Evolutionary conservation across 352 stramenopile species (phyloP).

Genomic region (Pelagophyceae sp.): DNA sequence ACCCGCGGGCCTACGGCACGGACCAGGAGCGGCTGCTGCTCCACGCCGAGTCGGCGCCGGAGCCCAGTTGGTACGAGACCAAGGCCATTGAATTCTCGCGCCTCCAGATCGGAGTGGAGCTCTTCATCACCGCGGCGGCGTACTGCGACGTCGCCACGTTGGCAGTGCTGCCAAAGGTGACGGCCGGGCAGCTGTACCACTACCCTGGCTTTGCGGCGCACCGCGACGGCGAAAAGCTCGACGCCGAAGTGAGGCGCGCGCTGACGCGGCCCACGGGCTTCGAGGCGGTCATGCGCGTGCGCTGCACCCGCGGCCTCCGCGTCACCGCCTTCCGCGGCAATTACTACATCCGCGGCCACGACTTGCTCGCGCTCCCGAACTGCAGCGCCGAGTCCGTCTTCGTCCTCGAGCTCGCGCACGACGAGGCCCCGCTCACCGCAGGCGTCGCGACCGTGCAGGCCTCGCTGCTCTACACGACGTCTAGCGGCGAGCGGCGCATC

Average conservation of each 20-base stretch:
- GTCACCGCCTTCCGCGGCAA: slow-evolving; percentile 97
- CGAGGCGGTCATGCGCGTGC: slow-evolving; percentile 93
- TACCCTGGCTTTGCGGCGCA: slow-evolving; percentile 86
- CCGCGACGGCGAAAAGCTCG: slow-evolving; percentile 81
- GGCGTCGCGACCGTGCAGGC: slow-evolving; percentile 88
- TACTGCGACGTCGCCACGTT: slow-evolving; percentile 94
- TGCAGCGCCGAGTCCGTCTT: slow-evolving; percentile 89
- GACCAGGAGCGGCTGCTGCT: slow-evolving; percentile 68
- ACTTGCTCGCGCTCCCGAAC: slow-evolving; percentile 92
- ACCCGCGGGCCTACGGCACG: slow-evolving; percentile 59
- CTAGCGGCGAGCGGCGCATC: slow-evolving; percentile 89
- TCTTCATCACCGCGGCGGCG: slow-evolving; percentile 83
- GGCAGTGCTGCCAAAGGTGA: slow-evolving; percentile 84
- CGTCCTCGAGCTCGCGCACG: slow-evolving; percentile 90
- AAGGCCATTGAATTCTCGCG: slow-evolving; percentile 91
- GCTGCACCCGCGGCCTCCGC: slow-evolving; percentile 91
- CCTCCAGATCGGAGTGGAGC: slow-evolving; percentile 97
- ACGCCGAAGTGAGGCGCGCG: slow-evolving; percentile 75
- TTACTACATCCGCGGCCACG: slow-evolving; percentile 90
- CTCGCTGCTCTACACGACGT: slow-evolving; percentile 95
- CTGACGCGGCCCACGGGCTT: slow-evolving; percentile 85
- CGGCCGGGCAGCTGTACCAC: slow-evolving; percentile 88
- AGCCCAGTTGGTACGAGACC: slow-evolving; percentile 57
- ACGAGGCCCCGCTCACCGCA: slow-evolving; percentile 83
- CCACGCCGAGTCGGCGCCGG: slow-evolving; percentile 65